Base-by-base conservation (phyloP, 2,329 filamentous ascomycete genomes). In the Lasiodiplodia gonubiensis region DNA sequence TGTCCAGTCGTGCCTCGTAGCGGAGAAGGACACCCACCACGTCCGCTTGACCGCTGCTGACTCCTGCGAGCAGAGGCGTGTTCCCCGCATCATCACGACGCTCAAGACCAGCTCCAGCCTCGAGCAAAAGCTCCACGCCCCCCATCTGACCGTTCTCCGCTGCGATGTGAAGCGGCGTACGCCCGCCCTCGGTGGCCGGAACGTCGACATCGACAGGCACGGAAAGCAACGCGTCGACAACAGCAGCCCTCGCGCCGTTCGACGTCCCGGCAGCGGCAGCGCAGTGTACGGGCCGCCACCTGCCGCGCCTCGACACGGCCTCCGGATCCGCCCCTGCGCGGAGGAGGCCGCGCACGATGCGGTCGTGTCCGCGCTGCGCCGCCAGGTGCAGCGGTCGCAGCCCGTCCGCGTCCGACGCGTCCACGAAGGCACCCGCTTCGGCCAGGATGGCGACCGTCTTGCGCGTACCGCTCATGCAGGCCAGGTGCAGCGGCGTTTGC, bases 271-370 rank as follows among this genome's bases (percentile, higher is more conserved):
- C 48, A 23, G 21, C 18, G 7, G 49, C 63, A 12, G 63, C 63
- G 8, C 55, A 18, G n/a, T 65, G 63, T 2, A 65, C 8, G 2
- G 63, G 63, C 14, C 35, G 21, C 51, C 63, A 65, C n/a, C n/a
- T n/a, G 11, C 21, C 42, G 2, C 23, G 18, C 4, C 30, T 33
- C 6, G 35, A 65, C 1, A 51, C 23, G 23, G 51, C 51, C 10
- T 65, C 63, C 1, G 51, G 33, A n/a, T 65, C 35, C 1, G 37
- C 49, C 3, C n/a, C 51, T 1, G 51, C 35, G 1, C 21, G 23
- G 16, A 65, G 35, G 3, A 65, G 63, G 4, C 16, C 35, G 3
- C 12, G 21, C 2, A 55, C 51, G 8, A 55, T 42, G 5, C 25
- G 16, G 8, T 16, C 16, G 14, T 65, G 35, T 2, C 63, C 63